phyloP scores from a whole-genome alignment of 352 stramenopile genomes.

The Globisporangium radiosum region DNA sequence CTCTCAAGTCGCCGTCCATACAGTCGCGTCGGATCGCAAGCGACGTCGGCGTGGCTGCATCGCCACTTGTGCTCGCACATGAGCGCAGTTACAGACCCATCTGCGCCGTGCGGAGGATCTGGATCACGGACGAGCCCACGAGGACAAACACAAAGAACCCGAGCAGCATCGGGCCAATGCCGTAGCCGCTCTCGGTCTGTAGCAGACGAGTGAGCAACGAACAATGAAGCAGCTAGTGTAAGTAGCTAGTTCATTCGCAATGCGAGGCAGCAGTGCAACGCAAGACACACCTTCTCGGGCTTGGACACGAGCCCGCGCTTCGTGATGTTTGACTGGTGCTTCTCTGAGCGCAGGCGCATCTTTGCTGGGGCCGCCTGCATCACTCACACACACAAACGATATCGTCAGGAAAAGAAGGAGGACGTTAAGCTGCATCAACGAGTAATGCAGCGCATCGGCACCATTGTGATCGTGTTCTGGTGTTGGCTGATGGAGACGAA shows the following conservation, averaged over 20 bases:
- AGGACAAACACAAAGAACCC: constrained; percentile 87
- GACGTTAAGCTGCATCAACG: no score
- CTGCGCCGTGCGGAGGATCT: constrained; percentile 79
- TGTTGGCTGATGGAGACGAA: no score
- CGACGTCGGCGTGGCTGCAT: neutral
- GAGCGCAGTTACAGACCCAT: constrained; percentile 46
- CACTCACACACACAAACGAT: no score
- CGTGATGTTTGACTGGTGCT: constrained; percentile 85
- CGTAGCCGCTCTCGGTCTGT: constrained; percentile 60
- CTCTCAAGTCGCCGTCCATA: no score
- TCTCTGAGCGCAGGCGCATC: constrained; percentile 82
- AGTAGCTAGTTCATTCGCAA: no score
- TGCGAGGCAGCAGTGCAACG: neutral
- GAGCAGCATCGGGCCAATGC: constrained; percentile 67
- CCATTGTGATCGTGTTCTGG: no score
- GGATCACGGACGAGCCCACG: constrained; percentile 79
- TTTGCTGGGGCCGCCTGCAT: constrained; percentile 60
- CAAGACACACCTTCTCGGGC: constrained; percentile 53
- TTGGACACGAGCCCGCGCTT: constrained; percentile 79
- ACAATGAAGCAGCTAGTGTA: no score
- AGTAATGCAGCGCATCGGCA: no score
- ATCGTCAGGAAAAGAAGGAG: no score
- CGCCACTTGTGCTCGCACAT: constrained; percentile 7
- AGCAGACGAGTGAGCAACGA: constrained; percentile 5
- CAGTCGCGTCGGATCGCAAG: neutral